Base-by-base conservation (phyloP, 257 asterid genomes). In the Dorcoceras hygrometricum region DNA sequence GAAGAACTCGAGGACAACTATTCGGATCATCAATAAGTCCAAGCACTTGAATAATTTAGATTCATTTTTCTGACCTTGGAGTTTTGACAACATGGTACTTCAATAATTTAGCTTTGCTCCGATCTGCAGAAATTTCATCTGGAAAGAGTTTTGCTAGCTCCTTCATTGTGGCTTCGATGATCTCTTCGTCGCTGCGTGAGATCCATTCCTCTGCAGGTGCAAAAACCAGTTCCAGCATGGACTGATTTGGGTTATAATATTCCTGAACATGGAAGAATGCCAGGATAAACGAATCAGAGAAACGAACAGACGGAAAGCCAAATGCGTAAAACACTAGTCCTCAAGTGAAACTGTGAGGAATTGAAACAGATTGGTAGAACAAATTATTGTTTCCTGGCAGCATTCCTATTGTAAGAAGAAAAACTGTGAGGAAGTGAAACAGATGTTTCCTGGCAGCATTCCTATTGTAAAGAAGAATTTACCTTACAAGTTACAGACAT, bases 401-500 rank as follows among this genome's bases (percentile, higher is more conserved):
- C 56, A 61, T 11, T 43, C 58, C 69, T 69, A 31, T 56, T 51
- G 28, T 14, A 19, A 57, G 54, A 9, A 55, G 67, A 36, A 24
- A n/a, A n/a, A n/a, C n/a, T 34, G 46, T 10, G 46, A 4, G 16
- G 22, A 56, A 61, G 62, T 14, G 34, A 28, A 22, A 66, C 31
- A 20, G 31, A 43, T 10, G 46, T 59, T 62, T 57, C 57, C 65
- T 36, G 48, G 0, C 18, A 10, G 63, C 56, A 61, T 11, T 43
- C 58, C 69, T 69, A 31, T 56, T 51, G 28, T 14, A 67, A 19
- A 57, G 54, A 9, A 55, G 67, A 36, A 24, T 26, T 73, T 84
- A 94, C 98, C 99, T 94, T 94, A 76, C 99, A 94, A 56, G 99
- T 78, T 10, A 94, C 99, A 6, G 99, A 94, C 98, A 94, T 94